Evolutionary conservation across 75 land plant species (phyloP).

Genomic region (Pinus albicaulis): DNA sequence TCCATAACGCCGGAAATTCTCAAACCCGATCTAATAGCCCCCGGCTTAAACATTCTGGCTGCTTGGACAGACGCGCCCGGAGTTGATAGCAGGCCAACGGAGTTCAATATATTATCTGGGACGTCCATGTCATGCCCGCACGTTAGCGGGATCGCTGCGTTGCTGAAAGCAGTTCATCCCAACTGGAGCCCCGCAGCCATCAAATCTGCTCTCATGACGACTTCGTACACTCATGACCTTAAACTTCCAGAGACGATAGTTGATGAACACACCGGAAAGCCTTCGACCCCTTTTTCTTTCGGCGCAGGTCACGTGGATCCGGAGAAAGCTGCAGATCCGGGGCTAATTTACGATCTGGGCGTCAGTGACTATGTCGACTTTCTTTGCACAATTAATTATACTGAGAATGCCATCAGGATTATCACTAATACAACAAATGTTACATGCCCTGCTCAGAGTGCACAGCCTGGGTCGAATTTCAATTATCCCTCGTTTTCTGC

Average conservation of each 20-base stretch:
- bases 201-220: conserved; percentile 83
- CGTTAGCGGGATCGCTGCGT: conserved; percentile 77
- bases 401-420: background rate
- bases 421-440: background rate
- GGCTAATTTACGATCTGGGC: conserved; percentile 46
- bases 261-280: conserved; percentile 72
- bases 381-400: conserved; percentile 19
- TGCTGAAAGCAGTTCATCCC: conserved; percentile 79
- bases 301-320: conserved; percentile 48
- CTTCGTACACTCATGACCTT: conserved; percentile 57
- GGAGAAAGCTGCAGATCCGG: conserved; percentile 34
- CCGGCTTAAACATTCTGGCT: conserved; percentile 85
- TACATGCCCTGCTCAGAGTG: conserved; percentile 17
- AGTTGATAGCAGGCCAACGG: conserved; percentile 48
- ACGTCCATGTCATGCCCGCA: conserved; percentile 98
- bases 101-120: conserved; percentile 87
- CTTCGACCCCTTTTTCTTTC: conserved; percentile 49
- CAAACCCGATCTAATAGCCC: conserved; percentile 86
- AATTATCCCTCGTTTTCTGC: conserved; percentile 71
- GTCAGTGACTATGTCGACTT: conserved; percentile 31
- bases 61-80: conserved; percentile 83
- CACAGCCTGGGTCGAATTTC: conserved; percentile 44
- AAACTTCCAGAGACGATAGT: conserved; percentile 24
- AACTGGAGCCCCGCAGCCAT: conserved; percentile 86
- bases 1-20: conserved; percentile 70